Evolutionary conservation across 2,329 filamentous ascomycete species (phyloP).

Genomic region (Aspergillus sp.): DNA sequence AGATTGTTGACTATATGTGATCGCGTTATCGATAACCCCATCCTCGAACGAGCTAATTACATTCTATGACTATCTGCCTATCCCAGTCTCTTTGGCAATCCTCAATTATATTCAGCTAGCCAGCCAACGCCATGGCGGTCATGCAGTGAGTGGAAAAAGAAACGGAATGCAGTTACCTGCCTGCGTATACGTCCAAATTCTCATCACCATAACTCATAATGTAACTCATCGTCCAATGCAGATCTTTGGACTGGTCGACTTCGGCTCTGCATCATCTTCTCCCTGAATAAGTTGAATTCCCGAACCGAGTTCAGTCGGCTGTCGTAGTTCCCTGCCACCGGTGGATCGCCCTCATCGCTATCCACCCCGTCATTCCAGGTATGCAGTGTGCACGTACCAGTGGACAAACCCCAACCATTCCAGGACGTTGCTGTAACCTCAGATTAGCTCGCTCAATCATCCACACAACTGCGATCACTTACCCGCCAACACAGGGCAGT

Average conservation of each 20-base stretch:
- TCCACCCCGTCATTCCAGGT: constrained; percentile 69
- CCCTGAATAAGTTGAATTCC: constrained; percentile 44
- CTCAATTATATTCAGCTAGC: not conserved
- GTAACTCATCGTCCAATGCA: constrained; percentile 5
- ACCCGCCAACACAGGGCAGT: constrained; percentile 74
- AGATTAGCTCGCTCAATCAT: constrained; percentile 1
- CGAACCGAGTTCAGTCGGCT: constrained; percentile 56
- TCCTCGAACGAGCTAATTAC: not conserved
- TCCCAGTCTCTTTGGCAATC: not conserved
- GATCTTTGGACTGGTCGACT: constrained; percentile 18
- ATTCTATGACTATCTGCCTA: not conserved
- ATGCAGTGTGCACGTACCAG: constrained; percentile 76
- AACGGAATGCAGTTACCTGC: not conserved
- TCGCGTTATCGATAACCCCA: not conserved
- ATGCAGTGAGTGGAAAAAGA: not conserved
- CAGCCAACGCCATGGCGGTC: not conserved
- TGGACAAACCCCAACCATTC: constrained; percentile 73
- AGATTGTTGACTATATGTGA: not conserved
- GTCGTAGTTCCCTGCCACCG: constrained; percentile 63
- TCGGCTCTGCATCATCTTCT: constrained; percentile 20
- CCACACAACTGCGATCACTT: constrained; percentile 27
- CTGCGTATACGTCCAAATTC: not conserved
- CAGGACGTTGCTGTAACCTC: constrained; percentile 68
- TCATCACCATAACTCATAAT: constrained; percentile 13
- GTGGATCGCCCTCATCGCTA: constrained; percentile 63